A percentile compares a stretch with the other conserved stretches of the same genome.
phyloP scores from a whole-genome alignment of 805 yeast genomes.

The Sugiyamaella boreocaroliniensis region DNA sequence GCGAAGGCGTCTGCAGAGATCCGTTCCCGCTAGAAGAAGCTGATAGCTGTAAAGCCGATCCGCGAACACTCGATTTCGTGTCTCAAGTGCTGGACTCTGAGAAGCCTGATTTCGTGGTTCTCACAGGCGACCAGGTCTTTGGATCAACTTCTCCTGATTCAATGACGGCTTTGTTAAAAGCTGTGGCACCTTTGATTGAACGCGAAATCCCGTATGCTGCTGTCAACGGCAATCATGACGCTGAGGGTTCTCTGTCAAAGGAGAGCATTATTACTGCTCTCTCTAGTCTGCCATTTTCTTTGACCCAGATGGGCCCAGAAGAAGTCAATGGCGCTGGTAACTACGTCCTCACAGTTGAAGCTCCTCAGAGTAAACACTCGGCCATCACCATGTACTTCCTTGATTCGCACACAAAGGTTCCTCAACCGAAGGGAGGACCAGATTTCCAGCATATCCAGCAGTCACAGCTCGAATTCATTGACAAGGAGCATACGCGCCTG shows the following conservation, averaged over 20 bases:
- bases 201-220: conserved; percentile 76
- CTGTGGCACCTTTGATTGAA: conserved; percentile 58
- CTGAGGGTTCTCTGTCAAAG: conserved; percentile 66
- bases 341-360: conserved; percentile 51
- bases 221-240: conserved; percentile 91
- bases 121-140: conserved; percentile 88
- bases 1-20: conserved; percentile 72
- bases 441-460: conserved; percentile 86
- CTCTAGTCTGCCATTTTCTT: conserved; percentile 57
- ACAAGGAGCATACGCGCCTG: conserved; percentile 30
- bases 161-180: conserved; percentile 73
- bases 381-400: conserved; percentile 63
- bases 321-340: conserved; percentile 80
- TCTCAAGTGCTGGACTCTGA: conserved; percentile 62
- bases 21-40: conserved; percentile 29
- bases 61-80: conserved; percentile 57
- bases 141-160: conserved; percentile 78
- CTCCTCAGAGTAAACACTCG: conserved; percentile 32
- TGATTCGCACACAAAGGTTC: conserved; percentile 68
- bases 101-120: conserved; percentile 74
- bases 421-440: conserved; percentile 36
- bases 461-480: conserved; percentile 56
- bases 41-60: conserved; percentile 68
- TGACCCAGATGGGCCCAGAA: conserved; percentile 56
- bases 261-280: conserved; percentile 53